A percentile compares a stretch with the other conserved stretches of the same genome.
Conservation (phyloP, 352 stramenopile genomes). For the Synura sp. region DNA sequence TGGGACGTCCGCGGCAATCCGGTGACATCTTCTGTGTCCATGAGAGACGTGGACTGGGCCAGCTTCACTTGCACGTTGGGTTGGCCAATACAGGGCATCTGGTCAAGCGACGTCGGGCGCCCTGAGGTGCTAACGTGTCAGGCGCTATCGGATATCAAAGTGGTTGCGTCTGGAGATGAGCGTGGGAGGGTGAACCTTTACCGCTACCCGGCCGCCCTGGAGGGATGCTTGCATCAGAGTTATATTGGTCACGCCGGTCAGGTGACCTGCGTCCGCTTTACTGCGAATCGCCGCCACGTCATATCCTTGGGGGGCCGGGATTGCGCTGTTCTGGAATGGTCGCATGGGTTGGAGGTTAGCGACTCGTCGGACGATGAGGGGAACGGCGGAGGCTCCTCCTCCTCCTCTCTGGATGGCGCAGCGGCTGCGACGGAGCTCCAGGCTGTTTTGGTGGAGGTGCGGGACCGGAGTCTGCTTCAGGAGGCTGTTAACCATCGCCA, state of each 20-base stretch:
- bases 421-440: neutral
- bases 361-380: neutral
- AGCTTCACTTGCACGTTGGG: conserved; percentile 73
- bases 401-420: neutral
- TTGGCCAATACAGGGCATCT: conserved; percentile 71
- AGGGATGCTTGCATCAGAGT: conserved; percentile 58
- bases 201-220: conserved; percentile 66
- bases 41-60: conserved; percentile 81
- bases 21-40: conserved; percentile 48
- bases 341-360: conserved; percentile 20
- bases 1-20: conserved; percentile 49
- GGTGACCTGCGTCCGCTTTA: conserved; percentile 75
- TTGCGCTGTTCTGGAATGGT: conserved; percentile 72
- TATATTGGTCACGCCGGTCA: conserved; percentile 68
- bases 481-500: neutral
- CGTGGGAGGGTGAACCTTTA: conserved; percentile 77
- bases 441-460: neutral
- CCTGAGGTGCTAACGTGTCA: conserved; percentile 42
- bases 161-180: conserved; percentile 72
- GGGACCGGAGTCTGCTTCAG: neutral
- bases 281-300: conserved; percentile 57
- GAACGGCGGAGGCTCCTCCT: neutral
- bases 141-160: conserved; percentile 45
- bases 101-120: conserved; percentile 56
- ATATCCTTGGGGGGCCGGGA: conserved; percentile 71